Base-by-base conservation (phyloP, 495 filamentous ascomycete genomes). In the Podospora pseudoanserina region DNA sequence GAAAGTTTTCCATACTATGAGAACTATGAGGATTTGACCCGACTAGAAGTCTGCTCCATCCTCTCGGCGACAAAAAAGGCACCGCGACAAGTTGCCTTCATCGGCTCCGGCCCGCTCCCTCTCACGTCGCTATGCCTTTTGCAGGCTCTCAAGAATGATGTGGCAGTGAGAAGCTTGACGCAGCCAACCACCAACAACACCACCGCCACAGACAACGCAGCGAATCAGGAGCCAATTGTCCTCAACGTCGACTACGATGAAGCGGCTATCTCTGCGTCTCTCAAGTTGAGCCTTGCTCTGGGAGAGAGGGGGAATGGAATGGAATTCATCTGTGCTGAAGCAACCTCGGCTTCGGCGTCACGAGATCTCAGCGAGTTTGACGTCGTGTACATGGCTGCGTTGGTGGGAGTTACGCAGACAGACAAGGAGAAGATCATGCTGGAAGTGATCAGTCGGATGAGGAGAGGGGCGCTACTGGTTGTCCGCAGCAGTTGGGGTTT, bases 371-470 rank as follows among this genome's bases (percentile, higher is more conserved):
- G n/a, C n/a, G 72, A 70, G 34, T 75, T 72, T 13, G 75, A 76
- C 56, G 72, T 77, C 1, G 74, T 77, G 1, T 76, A 76, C 65
- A 26, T 77, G 53, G 75, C 75, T 0, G 75, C 75, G n/a, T 63
- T 77, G 18, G 75, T 76, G 0, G 75, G 75, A 0, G 44, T 72
- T 9, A 70, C 74, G 0, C 75, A 76, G 59, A 44, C 54, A 3
- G 66, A 75, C 1, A 77, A 77, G 64, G 75, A 77, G 67, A 65
- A 63, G 4, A 77, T 77, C 34, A 44, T 76, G 1, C 34, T 72
- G 19, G 64, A 68, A 0, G 70, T 76, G 0, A 71, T 64, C 4
- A 58, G 32, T 27, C 39, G 66, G 16, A 77, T 77, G 75, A 65
- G 68, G 15, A 30, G 28, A 1, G 75, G 74, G 5, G 72, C 74